Evolutionary conservation across 768 basidiomycete species (phyloP).

Genomic region (Suillus subalutaceus): DNA sequence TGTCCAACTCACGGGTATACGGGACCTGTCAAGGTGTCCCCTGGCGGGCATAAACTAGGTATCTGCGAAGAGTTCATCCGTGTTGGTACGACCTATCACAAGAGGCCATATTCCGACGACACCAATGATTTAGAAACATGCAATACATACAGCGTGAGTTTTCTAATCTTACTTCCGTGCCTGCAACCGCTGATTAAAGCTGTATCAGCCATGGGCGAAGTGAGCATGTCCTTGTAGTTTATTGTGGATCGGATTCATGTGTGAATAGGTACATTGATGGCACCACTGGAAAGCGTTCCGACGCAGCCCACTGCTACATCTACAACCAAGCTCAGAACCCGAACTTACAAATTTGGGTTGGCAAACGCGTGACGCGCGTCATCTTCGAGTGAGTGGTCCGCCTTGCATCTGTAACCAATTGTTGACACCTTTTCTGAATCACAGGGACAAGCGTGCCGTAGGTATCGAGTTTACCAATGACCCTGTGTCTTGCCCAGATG

Average conservation of each 20-base stretch:
- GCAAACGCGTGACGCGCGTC: slow-evolving; percentile 48
- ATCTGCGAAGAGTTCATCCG: slow-evolving; percentile 50
- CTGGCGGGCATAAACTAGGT: slow-evolving; percentile 37
- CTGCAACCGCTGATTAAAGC: neutral
- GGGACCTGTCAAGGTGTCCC: slow-evolving; percentile 26
- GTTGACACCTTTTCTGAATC: neutral
- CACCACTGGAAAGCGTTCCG: slow-evolving; percentile 56
- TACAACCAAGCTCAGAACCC: slow-evolving; percentile 48
- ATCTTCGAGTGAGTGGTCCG: slow-evolving; percentile 45
- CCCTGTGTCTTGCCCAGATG: slow-evolving; percentile 22
- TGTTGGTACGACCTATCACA: slow-evolving; percentile 49
- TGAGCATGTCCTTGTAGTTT: slow-evolving; percentile 26
- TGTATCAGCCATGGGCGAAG: slow-evolving; percentile 55
- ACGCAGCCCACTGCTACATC: slow-evolving; percentile 54
- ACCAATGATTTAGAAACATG: slow-evolving; percentile 46
- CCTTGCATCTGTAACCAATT: neutral
- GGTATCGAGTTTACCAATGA: slow-evolving; percentile 55
- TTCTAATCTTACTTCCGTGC: neutral
- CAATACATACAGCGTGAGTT: slow-evolving; percentile 52
- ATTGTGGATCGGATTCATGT: neutral
- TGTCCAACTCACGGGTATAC: slow-evolving; percentile 25
- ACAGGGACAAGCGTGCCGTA: slow-evolving; percentile 36
- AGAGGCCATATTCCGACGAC: slow-evolving; percentile 47
- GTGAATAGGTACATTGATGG: slow-evolving; percentile 53
- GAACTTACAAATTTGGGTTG: slow-evolving; percentile 45